Evolutionary conservation across 768 basidiomycete species (phyloP).

Genomic region (Kondoa malvinella): DNA sequence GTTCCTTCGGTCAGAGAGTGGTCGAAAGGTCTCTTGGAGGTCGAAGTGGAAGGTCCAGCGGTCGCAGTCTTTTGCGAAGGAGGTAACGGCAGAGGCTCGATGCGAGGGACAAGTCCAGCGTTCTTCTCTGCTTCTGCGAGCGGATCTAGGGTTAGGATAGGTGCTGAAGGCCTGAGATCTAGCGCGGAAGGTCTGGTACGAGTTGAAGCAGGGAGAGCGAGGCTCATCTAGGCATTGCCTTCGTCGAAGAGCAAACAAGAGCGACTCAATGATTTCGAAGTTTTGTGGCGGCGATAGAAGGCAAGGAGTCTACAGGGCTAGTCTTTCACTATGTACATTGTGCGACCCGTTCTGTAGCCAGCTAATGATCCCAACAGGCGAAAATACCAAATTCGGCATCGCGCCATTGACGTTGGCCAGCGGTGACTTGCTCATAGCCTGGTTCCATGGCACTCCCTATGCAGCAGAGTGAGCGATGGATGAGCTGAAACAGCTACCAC

Average conservation of each 20-base stretch:
- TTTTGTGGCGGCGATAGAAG: too few species aligned
- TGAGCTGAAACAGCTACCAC: too few species aligned
- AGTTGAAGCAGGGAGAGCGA: neutral
- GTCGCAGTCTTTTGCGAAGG: neutral
- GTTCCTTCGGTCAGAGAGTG: conserved; percentile 9
- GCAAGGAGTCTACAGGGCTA: too few species aligned
- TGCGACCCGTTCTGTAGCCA: too few species aligned
- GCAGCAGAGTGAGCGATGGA: too few species aligned
- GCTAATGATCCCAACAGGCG: too few species aligned
- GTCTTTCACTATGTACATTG: too few species aligned
- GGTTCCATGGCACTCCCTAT: too few species aligned
- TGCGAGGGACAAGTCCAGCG: neutral
- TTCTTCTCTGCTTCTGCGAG: neutral
- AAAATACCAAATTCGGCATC: too few species aligned
- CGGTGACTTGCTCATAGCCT: too few species aligned
- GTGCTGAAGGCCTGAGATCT: neutral
- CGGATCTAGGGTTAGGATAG: neutral
- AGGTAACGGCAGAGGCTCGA: neutral
- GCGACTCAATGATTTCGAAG: too few species aligned
- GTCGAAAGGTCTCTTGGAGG: conserved; percentile 6
- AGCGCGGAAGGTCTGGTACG: neutral
- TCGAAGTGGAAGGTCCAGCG: conserved; percentile 3
- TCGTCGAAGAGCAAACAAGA: neutral
- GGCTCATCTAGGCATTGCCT: neutral
- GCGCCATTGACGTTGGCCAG: too few species aligned